These are phyloP conservation scores for Suillus americanus DNA, from an alignment of 768 basidiomycete genomes.

Conservation along the genomic window DNA sequence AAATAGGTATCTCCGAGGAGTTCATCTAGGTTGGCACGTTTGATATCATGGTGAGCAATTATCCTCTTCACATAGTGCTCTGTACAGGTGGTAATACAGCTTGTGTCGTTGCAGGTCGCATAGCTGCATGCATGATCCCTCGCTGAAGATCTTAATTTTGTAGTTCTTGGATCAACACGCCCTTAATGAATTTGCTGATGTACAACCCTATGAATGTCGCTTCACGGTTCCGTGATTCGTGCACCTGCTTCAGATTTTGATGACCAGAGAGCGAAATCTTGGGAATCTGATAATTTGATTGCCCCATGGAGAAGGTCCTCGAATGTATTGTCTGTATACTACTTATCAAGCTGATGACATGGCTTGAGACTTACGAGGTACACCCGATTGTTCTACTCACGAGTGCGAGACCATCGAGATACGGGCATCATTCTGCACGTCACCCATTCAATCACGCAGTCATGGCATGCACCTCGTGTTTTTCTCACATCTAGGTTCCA, in stretches of 20 bases:
- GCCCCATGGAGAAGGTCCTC: slow-evolving; percentile 19
- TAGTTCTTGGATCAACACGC: slow-evolving; percentile 29
- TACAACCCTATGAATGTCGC: slow-evolving; percentile 20
- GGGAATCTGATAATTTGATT: slow-evolving; percentile 27
- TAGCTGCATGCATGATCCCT: slow-evolving; percentile 24
- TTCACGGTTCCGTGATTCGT: slow-evolving; percentile 42
- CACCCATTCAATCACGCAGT: no score
- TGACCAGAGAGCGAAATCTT: slow-evolving; percentile 26
- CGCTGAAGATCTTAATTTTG: slow-evolving; percentile 25
- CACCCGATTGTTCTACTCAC: no score
- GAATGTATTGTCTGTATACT: no score
- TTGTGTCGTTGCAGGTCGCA: slow-evolving; percentile 31
- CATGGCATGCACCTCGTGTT: no score
- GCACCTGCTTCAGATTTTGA: slow-evolving; percentile 56
- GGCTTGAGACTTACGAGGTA: no score
- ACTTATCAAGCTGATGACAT: no score
- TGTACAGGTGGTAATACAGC: slow-evolving; percentile 33
- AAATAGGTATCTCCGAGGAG: slow-evolving; percentile 23
- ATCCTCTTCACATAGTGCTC: no score
- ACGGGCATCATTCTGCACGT: no score
- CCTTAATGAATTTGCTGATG: slow-evolving; percentile 18
- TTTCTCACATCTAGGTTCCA: no score
- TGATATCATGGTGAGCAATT: no score
- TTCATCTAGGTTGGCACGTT: no score
- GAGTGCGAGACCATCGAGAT: no score